A percentile compares a stretch with the other conserved stretches of the same genome.
Evolutionary conservation across 768 basidiomycete species (phyloP).

Genomic region (Podaxis rugospora): DNA sequence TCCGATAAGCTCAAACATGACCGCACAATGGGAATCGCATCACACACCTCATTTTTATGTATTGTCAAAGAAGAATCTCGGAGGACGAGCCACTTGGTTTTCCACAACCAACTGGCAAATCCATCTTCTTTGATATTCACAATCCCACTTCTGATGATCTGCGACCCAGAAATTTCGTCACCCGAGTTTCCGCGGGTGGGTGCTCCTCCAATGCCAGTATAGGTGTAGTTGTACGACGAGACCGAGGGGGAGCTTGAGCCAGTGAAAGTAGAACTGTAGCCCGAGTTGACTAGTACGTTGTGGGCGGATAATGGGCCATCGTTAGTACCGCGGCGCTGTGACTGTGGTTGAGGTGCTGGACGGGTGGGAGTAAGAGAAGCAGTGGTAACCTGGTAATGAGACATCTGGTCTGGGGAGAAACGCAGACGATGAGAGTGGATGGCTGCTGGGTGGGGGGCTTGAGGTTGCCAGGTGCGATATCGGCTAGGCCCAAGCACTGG

Average conservation of each 20-base stretch:
- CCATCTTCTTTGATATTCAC: slow-evolving; percentile 94
- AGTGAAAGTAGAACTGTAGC: slow-evolving; percentile 58
- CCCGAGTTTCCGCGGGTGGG: slow-evolving; percentile 45
- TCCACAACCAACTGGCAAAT: slow-evolving; percentile 88
- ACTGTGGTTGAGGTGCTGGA: slow-evolving; percentile 71
- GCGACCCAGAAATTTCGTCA: slow-evolving; percentile 30
- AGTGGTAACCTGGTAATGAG: slow-evolving; percentile 35
- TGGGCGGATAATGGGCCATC: slow-evolving; percentile 30
- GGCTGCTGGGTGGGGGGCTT: neutral
- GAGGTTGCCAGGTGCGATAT: neutral
- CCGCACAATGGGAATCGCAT: neutral
- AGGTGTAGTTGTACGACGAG: slow-evolving; percentile 62
- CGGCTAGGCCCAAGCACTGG: neutral
- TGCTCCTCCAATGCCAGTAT: slow-evolving; percentile 79
- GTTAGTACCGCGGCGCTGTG: slow-evolving; percentile 40
- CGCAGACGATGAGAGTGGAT: slow-evolving; percentile 8
- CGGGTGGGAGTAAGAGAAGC: slow-evolving; percentile 71
- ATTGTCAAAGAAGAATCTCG: slow-evolving; percentile 75
- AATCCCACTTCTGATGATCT: slow-evolving; percentile 62
- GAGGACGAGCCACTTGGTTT: slow-evolving; percentile 85
- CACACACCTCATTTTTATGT: slow-evolving; percentile 87
- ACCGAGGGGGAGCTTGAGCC: slow-evolving; percentile 45
- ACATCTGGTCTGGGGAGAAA: slow-evolving; percentile 19
- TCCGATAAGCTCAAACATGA: neutral
- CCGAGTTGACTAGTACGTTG: slow-evolving; percentile 44